Percentiles rank a stretch among this genome's conserved stretches.
Conservation (phyloP, 177 flowering plant species). For the Tripterygium wilfordii region DNA sequence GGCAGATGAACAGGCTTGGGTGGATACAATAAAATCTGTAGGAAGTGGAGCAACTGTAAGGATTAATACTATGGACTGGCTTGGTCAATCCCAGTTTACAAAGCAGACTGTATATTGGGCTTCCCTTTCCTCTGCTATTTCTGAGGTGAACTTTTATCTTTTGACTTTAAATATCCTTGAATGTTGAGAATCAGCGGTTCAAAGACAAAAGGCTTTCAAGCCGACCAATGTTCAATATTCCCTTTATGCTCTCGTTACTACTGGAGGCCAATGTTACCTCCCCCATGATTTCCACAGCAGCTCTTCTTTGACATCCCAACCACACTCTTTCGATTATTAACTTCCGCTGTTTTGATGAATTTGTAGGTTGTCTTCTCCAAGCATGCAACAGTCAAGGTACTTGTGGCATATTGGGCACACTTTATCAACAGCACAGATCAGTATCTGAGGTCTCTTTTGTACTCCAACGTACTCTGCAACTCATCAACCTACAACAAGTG, state of each 20-base stretch:
- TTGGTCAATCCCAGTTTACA: conserved; percentile 78
- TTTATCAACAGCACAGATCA: conserved; percentile 64
- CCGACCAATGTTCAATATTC: no score
- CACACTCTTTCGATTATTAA: neutral
- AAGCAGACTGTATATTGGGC: conserved; percentile 69
- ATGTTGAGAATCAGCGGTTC: no score
- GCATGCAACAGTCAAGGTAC: conserved; percentile 78
- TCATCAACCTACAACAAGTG: conserved; percentile 74
- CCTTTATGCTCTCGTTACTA: no score
- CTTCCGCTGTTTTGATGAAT: neutral
- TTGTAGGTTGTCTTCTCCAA: conserved; percentile 80
- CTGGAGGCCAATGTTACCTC: no score
- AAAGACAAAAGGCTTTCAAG: no score
- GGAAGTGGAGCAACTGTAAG: conserved; percentile 55
- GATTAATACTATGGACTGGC: conserved; percentile 96
- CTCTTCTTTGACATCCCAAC: no score
- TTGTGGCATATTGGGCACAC: conserved; percentile 88
- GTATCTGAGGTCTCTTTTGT: conserved; percentile 80
- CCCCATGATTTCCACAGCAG: no score
- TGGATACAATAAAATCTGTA: conserved; percentile 85
- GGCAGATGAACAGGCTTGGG: conserved; percentile 92
- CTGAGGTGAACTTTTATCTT: conserved; percentile 78
- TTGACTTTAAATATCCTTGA: no score
- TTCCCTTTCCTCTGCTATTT: conserved; percentile 79
- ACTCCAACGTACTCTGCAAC: conserved; percentile 69